Evolutionary conservation across 116 monocot species (phyloP), one percentile per base, ranked within the genome.

Genomic region (Trichopus zeylanicus): DNA sequence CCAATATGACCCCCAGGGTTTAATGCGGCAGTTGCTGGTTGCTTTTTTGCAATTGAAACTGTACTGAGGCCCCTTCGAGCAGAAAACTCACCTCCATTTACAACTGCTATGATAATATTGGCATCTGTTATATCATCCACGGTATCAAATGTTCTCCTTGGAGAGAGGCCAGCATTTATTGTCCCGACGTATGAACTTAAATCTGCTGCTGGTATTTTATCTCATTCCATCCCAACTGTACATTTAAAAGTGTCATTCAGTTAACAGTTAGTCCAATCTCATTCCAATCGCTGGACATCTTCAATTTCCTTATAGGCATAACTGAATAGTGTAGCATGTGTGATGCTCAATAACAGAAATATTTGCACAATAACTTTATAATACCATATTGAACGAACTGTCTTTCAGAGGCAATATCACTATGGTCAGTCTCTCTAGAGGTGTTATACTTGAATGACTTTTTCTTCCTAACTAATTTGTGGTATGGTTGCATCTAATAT

Each of bases 121-220:
- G 91, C 98, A 46, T 91, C 91, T 49, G 98, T 98, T 74, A 85
- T 98, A 70, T 98, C 98, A 57, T 98, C 98, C n/a, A 98, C 98
- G 19, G 98, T 98, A n/a, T 98, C 98, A 48, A 91, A 91, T 78
- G 88, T 98, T 67, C 63, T 98, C 51, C 80, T 88, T 23, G 98
- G 98, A 67, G 87, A 98, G 63, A 77, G 73, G 56, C 82, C 91
- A 53, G 98, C 91, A 48, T 91, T 98, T 70, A 80, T 78, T 69
- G 98, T 98, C 71, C 91, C 98, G 61, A 82, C 85, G 73, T 98
- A 98, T 82, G 98, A 98, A 73, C 82, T 98, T 69, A 98, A 98
- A 91, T 98, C 98, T 80, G 98, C 88, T 73, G 91, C 98, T 48
- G 98, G 98, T 98, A 98, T 87, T 71, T 91, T 78, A 81, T 80